phyloP scores from a whole-genome alignment of 768 basidiomycete species.

The Pleurotus salmoneostramineus region DNA sequence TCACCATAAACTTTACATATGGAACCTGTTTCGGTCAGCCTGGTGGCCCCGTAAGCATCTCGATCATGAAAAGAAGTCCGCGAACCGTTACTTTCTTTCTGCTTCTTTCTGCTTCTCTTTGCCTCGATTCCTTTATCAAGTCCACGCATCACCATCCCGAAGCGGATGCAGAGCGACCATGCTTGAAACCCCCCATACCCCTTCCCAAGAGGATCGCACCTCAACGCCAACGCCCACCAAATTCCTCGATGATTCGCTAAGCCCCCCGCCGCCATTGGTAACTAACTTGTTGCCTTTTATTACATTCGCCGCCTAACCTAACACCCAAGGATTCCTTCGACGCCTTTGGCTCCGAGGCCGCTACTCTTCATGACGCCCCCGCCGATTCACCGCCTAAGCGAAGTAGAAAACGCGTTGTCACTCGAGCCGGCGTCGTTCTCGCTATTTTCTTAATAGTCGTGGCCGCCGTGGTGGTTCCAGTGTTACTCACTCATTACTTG shows the following conservation, averaged over 20 bases:
- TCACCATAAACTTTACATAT: too few relatives aligned
- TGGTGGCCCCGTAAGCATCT: neutral
- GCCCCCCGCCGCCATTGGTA: neutral
- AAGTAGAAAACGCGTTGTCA: neutral
- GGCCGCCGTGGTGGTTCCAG: conserved; percentile 37
- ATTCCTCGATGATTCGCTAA: neutral
- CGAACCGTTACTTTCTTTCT: too few relatives aligned
- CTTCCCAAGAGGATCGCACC: neutral
- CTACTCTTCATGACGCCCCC: conserved; percentile 9
- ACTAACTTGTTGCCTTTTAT: neutral
- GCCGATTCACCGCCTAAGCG: neutral
- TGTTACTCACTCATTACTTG: conserved; percentile 18
- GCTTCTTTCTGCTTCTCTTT: too few relatives aligned
- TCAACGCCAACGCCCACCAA: neutral
- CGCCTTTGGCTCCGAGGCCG: conserved; percentile 23
- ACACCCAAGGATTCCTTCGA: neutral
- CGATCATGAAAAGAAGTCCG: neutral
- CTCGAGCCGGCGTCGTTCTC: conserved; percentile 20
- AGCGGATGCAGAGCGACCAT: neutral
- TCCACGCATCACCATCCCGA: neutral
- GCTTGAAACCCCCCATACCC: neutral
- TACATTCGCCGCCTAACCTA: neutral
- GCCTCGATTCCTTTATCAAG: too few relatives aligned
- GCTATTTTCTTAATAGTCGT: conserved; percentile 29
- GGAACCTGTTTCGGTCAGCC: too few relatives aligned